Percentiles rank a stretch among this genome's conserved stretches.
phyloP scores from a whole-genome alignment of 441 rosid genomes.

The Erysimum cheiri region DNA sequence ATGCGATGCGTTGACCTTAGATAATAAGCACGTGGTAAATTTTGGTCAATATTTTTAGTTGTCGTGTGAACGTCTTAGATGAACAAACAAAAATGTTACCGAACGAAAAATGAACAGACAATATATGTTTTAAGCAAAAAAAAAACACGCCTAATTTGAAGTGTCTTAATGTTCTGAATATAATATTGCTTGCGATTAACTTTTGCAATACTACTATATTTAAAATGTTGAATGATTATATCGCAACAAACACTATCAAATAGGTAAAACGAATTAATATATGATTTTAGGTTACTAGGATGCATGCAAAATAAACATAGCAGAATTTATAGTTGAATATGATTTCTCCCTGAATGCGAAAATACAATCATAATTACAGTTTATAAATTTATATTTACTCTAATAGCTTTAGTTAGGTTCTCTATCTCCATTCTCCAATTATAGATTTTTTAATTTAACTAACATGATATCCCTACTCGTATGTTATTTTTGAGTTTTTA shows the following conservation, averaged over 20 bases:
- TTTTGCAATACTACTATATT: not conserved
- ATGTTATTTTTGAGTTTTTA: too few species aligned
- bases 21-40: not conserved
- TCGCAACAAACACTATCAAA: not conserved
- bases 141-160: not conserved
- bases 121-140: not conserved
- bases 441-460: too few species aligned
- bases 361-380: too few species aligned
- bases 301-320: too few species aligned
- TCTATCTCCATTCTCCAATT: too few species aligned
- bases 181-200: not conserved
- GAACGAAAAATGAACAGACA: not conserved
- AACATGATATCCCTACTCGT: too few species aligned
- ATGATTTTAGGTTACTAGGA: too few species aligned
- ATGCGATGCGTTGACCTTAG: conserved; percentile 18
- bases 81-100: conserved; percentile 8
- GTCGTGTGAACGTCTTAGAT: not conserved
- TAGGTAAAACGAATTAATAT: not conserved
- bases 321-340: too few species aligned
- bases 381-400: too few species aligned
- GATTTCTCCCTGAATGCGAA: too few species aligned
- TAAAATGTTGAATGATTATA: not conserved
- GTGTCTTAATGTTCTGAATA: not conserved
- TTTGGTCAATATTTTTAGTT: not conserved
- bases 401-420: too few species aligned